Evolutionary conservation across 2,329 filamentous ascomycete genomes (phyloP).

Genomic region (Colletotrichum sp.): DNA sequence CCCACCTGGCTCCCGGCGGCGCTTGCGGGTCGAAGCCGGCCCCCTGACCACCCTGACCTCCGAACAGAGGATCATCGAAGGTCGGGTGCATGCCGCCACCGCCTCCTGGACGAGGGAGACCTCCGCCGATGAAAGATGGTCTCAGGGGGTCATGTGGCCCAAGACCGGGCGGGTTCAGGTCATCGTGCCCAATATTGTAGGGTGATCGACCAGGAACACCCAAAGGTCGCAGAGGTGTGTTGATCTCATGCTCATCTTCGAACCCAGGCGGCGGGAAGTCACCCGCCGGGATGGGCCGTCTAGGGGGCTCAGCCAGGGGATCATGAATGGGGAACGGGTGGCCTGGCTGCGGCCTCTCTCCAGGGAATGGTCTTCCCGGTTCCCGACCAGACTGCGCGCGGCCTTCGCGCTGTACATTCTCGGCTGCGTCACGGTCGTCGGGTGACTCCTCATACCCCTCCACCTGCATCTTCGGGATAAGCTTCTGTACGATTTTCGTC

Average conservation of each 20-base stretch:
- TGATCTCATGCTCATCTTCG: slow-evolving; percentile 89
- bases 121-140: slow-evolving; percentile 67
- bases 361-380: slow-evolving; percentile 36
- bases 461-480: slow-evolving; percentile 78
- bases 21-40: slow-evolving; percentile 70
- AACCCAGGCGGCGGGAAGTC: slow-evolving; percentile 89
- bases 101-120: slow-evolving; percentile 61
- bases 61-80: slow-evolving; percentile 89
- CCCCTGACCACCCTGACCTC: slow-evolving; percentile 53
- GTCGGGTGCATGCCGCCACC: slow-evolving; percentile 93
- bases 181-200: slow-evolving; percentile 79
- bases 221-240: slow-evolving; percentile 62
- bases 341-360: slow-evolving; percentile 58
- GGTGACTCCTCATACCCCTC: slow-evolving; percentile 75
- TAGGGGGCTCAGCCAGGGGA: slow-evolving; percentile 64
- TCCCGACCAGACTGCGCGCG: slow-evolving; percentile 44
- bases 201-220: slow-evolving; percentile 55
- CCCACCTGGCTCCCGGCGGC: slow-evolving; percentile 90
- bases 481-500: slow-evolving; percentile 80
- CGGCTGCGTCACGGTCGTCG: slow-evolving; percentile 43
- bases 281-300: slow-evolving; percentile 67
- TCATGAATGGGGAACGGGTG: slow-evolving; percentile 71
- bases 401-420: slow-evolving; percentile 45
- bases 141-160: slow-evolving; percentile 85
- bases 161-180: slow-evolving; percentile 85